Conservation (phyloP, 345 rosid species). For the Raphanus sativus region DNA sequence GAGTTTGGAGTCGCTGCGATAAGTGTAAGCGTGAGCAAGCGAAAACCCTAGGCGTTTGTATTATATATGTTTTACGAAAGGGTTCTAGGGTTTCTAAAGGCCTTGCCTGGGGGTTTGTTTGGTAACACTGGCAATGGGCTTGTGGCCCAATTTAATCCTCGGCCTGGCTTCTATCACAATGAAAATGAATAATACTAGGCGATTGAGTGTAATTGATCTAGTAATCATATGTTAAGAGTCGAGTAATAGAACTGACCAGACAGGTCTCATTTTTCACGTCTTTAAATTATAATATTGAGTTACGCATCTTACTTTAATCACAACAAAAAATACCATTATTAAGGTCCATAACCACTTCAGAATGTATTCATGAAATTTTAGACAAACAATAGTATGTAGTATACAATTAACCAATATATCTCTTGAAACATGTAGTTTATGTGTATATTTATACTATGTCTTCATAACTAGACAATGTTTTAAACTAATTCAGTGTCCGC, state of each 20-base stretch:
- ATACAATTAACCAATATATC: conserved; percentile 11
- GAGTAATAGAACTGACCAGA: no score
- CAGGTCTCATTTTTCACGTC: not conserved
- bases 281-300: not conserved
- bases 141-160: not conserved
- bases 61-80: conserved; percentile 6
- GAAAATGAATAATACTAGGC: no score
- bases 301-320: not conserved
- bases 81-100: conserved; percentile 34
- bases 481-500: conserved; percentile 5
- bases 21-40: not conserved
- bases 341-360: not conserved
- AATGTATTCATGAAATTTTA: not conserved
- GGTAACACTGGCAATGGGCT: not conserved
- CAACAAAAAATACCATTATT: not conserved
- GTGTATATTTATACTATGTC: conserved; percentile 17
- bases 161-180: no score
- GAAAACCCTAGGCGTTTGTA: conserved; percentile 8
- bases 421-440: not conserved
- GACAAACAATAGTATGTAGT: conserved; percentile 4
- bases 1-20: not conserved
- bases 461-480: not conserved
- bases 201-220: no score
- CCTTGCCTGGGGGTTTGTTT: not conserved
- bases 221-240: no score